phyloP scores from a whole-genome alignment of 306 rosid genomes.

The Trifolium subterraneum region DNA sequence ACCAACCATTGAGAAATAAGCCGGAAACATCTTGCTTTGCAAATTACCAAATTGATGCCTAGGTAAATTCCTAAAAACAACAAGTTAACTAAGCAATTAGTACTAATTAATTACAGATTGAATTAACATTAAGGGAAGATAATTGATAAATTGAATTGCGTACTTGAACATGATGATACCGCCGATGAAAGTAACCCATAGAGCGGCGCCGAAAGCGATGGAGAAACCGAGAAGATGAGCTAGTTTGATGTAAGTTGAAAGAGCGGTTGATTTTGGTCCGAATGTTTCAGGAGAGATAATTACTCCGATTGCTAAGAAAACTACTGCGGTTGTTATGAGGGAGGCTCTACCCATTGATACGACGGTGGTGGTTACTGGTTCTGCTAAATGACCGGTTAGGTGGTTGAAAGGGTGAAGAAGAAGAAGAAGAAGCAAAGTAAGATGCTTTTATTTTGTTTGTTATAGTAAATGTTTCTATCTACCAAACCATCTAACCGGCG shows the following conservation, averaged over 20 bases:
- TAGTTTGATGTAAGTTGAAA: constrained; percentile 73
- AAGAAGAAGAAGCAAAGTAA: constrained; percentile 1
- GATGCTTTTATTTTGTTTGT: not conserved
- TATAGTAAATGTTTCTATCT: not conserved
- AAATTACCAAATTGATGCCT: constrained; percentile 98
- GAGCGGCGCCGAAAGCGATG: constrained; percentile 86
- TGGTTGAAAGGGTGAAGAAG: not conserved
- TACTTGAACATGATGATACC: constrained; percentile 99
- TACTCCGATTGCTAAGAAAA: constrained; percentile 86
- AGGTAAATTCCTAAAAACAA: constrained; percentile 75
- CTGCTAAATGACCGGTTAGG: not conserved
- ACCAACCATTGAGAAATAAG: constrained; percentile 84
- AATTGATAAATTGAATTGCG: not conserved
- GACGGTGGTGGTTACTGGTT: not conserved
- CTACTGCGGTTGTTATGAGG: constrained; percentile 74
- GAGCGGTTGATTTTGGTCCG: constrained; percentile 65
- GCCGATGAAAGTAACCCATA: constrained; percentile 98
- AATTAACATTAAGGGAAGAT: not conserved
- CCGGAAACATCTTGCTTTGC: constrained; percentile 99
- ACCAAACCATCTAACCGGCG: constrained; percentile 26
- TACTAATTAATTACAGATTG: not conserved
- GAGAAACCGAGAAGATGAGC: constrained; percentile 93
- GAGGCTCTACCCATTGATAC: constrained; percentile 83
- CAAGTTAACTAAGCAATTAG: not conserved
- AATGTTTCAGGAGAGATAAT: constrained; percentile 89